These are phyloP conservation scores for Metschnikowia continentalis DNA, from an alignment of 805 yeast species.

Conservation along the genomic window DNA sequence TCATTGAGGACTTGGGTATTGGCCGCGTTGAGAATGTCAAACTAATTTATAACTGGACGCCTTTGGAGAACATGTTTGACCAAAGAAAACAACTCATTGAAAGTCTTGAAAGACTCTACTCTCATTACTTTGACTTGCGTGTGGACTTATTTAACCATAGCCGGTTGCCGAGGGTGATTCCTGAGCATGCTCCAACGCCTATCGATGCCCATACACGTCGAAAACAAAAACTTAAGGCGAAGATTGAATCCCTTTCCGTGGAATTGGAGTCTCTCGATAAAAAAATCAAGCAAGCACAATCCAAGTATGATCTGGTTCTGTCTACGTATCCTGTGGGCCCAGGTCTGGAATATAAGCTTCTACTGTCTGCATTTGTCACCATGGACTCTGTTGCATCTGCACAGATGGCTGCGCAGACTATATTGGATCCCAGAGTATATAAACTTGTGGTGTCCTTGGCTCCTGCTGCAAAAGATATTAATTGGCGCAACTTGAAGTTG, in stretches of 20 bases:
- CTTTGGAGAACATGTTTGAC: conserved; percentile 36
- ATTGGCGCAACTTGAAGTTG: conserved; percentile 44
- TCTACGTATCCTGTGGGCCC: conserved; percentile 25
- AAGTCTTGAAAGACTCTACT: conserved; percentile 40
- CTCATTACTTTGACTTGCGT: conserved; percentile 39
- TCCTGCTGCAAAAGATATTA: conserved; percentile 46
- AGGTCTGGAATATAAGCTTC: conserved; percentile 33
- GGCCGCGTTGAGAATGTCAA: conserved; percentile 52
- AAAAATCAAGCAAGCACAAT: conserved; percentile 32
- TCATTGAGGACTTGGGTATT: conserved; percentile 52
- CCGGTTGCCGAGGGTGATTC: conserved; percentile 32
- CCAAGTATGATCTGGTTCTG: conserved; percentile 26
- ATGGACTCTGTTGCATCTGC: conserved; percentile 48
- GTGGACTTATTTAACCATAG: conserved; percentile 35
- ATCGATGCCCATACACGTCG: conserved; percentile 8
- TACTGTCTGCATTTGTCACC: conserved; percentile 45
- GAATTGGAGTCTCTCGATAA: conserved; percentile 35
- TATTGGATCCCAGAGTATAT: conserved; percentile 43
- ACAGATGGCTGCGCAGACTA: conserved; percentile 47
- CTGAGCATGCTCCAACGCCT: conserved; percentile 13
- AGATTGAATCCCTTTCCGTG: conserved; percentile 31
- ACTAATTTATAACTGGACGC: conserved; percentile 44
- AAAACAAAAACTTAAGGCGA: conserved; percentile 19
- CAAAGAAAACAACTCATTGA: conserved; percentile 28
- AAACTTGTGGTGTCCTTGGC: conserved; percentile 40